Evolutionary conservation across 2,329 filamentous ascomycete species (phyloP).

Genomic region (Cladophialophora bantiana): DNA sequence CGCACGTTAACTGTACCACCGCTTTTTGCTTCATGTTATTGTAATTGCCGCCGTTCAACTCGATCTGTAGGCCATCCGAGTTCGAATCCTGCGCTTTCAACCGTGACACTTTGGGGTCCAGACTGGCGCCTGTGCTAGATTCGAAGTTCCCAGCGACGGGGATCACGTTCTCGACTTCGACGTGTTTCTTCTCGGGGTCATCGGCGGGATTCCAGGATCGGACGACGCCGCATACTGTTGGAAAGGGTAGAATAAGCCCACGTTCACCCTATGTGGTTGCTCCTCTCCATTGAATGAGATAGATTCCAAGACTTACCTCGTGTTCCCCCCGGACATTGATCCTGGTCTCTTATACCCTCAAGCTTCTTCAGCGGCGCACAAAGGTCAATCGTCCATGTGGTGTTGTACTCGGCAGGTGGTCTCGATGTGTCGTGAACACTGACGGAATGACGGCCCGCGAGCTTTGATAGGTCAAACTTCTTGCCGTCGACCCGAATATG

Average conservation of each 20-base stretch:
- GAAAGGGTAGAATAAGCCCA: conserved; percentile 21
- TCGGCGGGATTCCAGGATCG: conserved; percentile 38
- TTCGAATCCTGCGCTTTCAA: conserved; percentile 71
- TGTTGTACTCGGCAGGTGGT: conserved; percentile 63
- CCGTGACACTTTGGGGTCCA: conserved; percentile 71
- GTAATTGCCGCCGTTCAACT: conserved; percentile 67
- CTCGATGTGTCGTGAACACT: conserved; percentile 33
- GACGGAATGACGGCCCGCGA: conserved; percentile 48
- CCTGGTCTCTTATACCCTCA: conserved; percentile 61
- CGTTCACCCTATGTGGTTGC: background rate
- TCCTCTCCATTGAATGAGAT: conserved; percentile 1
- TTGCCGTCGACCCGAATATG: conserved; percentile 47
- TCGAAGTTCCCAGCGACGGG: conserved; percentile 45
- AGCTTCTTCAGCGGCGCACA: conserved; percentile 71
- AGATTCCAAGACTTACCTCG: conserved; percentile 61
- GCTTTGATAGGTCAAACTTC: conserved; percentile 50
- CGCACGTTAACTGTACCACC: conserved; percentile 85
- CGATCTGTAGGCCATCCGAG: conserved; percentile 74
- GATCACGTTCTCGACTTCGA: conserved; percentile 42
- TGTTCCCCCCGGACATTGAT: conserved; percentile 73
- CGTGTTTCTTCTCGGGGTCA: conserved; percentile 41
- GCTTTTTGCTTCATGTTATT: conserved; percentile 69
- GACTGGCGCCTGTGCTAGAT: conserved; percentile 56
- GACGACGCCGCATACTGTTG: conserved; percentile 39
- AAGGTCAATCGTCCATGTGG: conserved; percentile 81